These are phyloP conservation scores for Leccinum imitatum DNA, from an alignment of 768 basidiomycete species.

Conservation along the genomic window DNA sequence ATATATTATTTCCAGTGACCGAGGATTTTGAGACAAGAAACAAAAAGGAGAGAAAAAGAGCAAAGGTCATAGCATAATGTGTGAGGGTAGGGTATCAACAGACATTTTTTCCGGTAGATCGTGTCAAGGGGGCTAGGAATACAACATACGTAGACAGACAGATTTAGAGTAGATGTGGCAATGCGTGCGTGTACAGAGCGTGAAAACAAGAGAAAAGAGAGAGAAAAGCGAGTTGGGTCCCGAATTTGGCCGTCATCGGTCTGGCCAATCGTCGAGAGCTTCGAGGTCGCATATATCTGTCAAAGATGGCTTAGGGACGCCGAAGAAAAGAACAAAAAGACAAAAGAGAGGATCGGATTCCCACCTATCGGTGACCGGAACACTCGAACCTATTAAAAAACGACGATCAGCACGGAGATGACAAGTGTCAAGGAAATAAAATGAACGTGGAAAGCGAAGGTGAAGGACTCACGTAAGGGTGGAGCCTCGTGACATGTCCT, in stretches of 20 bases:
- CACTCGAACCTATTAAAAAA: slow-evolving; percentile 23
- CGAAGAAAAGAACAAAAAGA: not conserved
- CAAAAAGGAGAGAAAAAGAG: not conserved
- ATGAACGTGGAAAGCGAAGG: not conserved
- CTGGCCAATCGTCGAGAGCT: slow-evolving; percentile 18
- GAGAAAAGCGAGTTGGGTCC: not conserved
- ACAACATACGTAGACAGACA: slow-evolving; percentile 21
- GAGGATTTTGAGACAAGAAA: slow-evolving; percentile 1
- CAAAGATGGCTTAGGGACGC: slow-evolving; percentile 9
- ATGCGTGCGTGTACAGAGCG: slow-evolving; percentile 3
- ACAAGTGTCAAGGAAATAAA: not conserved
- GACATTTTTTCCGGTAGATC: slow-evolving; percentile 5
- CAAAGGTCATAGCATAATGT: slow-evolving; percentile 11
- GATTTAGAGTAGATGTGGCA: slow-evolving; percentile 23
- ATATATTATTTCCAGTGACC: slow-evolving; percentile 9
- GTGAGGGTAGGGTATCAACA: not conserved
- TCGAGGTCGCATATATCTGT: slow-evolving; percentile 32
- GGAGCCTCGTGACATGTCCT: slow-evolving; percentile 23
- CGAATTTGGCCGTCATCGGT: slow-evolving; percentile 18
- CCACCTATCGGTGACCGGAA: slow-evolving; percentile 35
- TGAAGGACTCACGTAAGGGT: slow-evolving; percentile 27
- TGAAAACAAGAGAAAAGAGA: slow-evolving; percentile 1
- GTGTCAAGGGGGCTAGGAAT: slow-evolving; percentile 11
- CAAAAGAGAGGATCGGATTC: not conserved
- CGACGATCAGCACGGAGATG: slow-evolving; percentile 9